Evolutionary conservation across 345 rosid species (phyloP).

Genomic region (Boechera divaricarpa): DNA sequence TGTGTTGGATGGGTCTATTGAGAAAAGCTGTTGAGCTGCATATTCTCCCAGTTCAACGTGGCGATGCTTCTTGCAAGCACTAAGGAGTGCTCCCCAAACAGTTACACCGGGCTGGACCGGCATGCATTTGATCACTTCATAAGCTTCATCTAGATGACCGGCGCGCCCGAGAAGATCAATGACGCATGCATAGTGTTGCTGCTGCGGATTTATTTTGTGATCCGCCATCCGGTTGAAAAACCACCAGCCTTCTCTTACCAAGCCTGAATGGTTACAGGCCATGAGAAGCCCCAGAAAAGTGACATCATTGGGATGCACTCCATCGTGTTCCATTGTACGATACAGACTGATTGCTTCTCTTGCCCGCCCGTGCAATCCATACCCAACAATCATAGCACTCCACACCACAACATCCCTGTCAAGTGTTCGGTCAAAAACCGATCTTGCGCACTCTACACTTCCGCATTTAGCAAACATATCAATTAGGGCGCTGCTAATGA

Average conservation of each 20-base stretch:
- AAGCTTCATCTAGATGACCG: conserved; percentile 64
- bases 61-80: conserved; percentile 72
- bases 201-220: conserved; percentile 58
- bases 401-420: conserved; percentile 70
- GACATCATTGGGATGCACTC: conserved; percentile 65
- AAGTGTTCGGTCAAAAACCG: conserved; percentile 58
- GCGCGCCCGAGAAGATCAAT: conserved; percentile 80
- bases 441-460: conserved; percentile 56
- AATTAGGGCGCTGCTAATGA: conserved; percentile 58
- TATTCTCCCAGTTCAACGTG: conserved; percentile 64
- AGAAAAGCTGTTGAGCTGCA: conserved; percentile 69
- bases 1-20: conserved; percentile 59
- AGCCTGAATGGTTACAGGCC: conserved; percentile 75
- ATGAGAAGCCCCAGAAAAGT: conserved; percentile 69
- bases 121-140: conserved; percentile 60
- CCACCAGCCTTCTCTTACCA: conserved; percentile 69
- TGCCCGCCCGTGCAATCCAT: conserved; percentile 70
- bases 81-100: conserved; percentile 73
- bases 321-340: conserved; percentile 53
- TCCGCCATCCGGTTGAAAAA: conserved; percentile 65
- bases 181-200: conserved; percentile 73
- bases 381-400: conserved; percentile 78
- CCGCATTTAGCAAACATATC: conserved; percentile 86
- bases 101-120: conserved; percentile 65
- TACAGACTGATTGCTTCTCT: conserved; percentile 64